phyloP scores from a whole-genome alignment of 2,329 filamentous ascomycete genomes.

The Penicillium digitatum region DNA sequence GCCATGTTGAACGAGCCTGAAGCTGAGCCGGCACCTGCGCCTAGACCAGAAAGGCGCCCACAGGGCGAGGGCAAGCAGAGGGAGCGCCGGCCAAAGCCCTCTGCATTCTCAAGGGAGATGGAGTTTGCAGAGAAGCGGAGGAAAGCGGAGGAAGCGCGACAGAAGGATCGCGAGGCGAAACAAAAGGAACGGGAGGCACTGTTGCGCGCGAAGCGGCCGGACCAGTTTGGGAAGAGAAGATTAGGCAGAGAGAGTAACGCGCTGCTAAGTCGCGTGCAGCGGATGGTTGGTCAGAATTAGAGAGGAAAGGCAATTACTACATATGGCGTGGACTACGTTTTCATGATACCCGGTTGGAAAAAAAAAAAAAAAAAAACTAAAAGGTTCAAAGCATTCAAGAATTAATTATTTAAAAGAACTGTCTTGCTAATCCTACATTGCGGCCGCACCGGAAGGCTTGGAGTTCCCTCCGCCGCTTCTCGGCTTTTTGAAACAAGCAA shows the following conservation, averaged over 20 bases:
- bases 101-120: slow-evolving; percentile 62
- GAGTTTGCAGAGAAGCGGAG: slow-evolving; percentile 62
- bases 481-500: slow-evolving; percentile 74
- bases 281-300: slow-evolving; percentile 54
- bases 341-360: slow-evolving; percentile 24
- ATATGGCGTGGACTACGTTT: slow-evolving; percentile 11
- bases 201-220: slow-evolving; percentile 58
- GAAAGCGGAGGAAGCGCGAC: slow-evolving; percentile 59
- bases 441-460: slow-evolving; percentile 18
- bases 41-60: slow-evolving; percentile 19
- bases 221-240: slow-evolving; percentile 69
- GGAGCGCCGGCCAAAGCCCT: slow-evolving; percentile 39
- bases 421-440: slow-evolving; percentile 12
- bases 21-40: slow-evolving; percentile 19
- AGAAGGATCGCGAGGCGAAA: slow-evolving; percentile 62
- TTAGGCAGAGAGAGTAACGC: slow-evolving; percentile 76
- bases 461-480: slow-evolving; percentile 37
- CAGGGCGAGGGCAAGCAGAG: slow-evolving; percentile 29
- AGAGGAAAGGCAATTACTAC: not conserved
- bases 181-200: slow-evolving; percentile 67
- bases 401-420: slow-evolving; percentile 2
- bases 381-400: slow-evolving; percentile 10
- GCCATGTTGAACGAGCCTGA: slow-evolving; percentile 53
- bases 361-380: slow-evolving; percentile 9
- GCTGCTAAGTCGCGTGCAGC: slow-evolving; percentile 72